These are phyloP conservation scores for Penicillium macrosclerotiorum DNA, from an alignment of 495 filamentous ascomycete species.

Conservation along the genomic window DNA sequence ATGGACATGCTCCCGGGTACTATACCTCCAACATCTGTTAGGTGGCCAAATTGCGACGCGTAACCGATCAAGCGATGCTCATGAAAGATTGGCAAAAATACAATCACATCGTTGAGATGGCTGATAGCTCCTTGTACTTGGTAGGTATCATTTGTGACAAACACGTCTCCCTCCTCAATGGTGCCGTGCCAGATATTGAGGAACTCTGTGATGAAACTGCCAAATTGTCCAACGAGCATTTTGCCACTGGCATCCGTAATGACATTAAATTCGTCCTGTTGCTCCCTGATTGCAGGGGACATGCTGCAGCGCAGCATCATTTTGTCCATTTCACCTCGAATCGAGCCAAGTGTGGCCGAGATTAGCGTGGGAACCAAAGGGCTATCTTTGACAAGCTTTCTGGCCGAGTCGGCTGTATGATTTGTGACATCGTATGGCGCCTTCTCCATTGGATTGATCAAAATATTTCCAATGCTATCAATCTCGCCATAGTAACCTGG, in stretches of 20 bases:
- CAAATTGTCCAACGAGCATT: conserved; percentile 53
- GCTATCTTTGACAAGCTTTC: conserved; percentile 33
- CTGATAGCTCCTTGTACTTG: conserved; percentile 48
- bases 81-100: conserved; percentile 46
- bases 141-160: conserved; percentile 52
- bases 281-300: conserved; percentile 51
- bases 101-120: conserved; percentile 49
- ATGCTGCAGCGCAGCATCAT: conserved; percentile 52
- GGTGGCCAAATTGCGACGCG: conserved; percentile 50
- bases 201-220: conserved; percentile 50
- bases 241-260: conserved; percentile 46
- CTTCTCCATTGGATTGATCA: conserved; percentile 37
- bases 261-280: conserved; percentile 54
- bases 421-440: conserved; percentile 1
- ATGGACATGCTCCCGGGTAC: conserved; percentile 53
- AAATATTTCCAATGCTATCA: conserved; percentile 45
- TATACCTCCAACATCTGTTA: conserved; percentile 51
- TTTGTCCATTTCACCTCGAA: conserved; percentile 50
- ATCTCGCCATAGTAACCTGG: conserved; percentile 45
- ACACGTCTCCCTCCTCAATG: conserved; percentile 49
- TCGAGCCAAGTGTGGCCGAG: conserved; percentile 41
- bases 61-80: conserved; percentile 43
- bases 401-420: conserved; percentile 24
- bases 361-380: conserved; percentile 41
- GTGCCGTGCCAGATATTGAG: conserved; percentile 41